Evolutionary conservation across 2,329 filamentous ascomycete genomes (phyloP), one percentile per base, ranked within the genome.

Genomic region (Penicillium sp.): DNA sequence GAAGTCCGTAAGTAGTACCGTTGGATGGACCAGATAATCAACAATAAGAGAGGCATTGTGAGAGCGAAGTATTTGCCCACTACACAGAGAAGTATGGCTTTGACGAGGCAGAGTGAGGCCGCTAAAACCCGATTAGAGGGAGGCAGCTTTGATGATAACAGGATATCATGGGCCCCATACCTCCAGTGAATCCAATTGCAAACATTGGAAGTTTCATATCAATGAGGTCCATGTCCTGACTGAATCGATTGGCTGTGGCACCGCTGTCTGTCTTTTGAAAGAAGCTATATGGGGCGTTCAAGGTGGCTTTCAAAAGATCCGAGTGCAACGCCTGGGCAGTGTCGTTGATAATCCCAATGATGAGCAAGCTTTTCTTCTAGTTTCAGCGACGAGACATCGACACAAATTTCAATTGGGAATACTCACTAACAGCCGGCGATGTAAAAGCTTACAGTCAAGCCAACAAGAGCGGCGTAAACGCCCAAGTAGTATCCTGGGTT

Each of bases 1-100:
- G 73, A 73, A 2, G 75, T 76, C 9, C 67, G 72, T 3, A 77
- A 70, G 52, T 77, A 77, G 56, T 72, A 66, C 41, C 61, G 67
- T 52, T 77, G 75, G 7, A 77, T 65, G 36, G 66, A 41, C 50
- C 69, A 76, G 25, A 77, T 59, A 3, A 60, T 60, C 2, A 62
- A 49, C 4, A 67, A 50, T 1, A 75, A 57, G 14, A 72, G 42
- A 0, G 74, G 74, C 37, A 74, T 66, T 1, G 67, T 64, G 3
- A 70, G 64, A 3, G 70, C 72, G 11, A 46, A 11, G 9, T 28
- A 46, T 31, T 30, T 46, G n/a, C 9, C 34, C 8, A 36, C 34
- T 7, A 13, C 34, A 16, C 34, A 36, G 2, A 36, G 8, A 12
- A 36, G 10, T 9, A 36, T 36, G 4, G 13, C 34, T 8, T 36